phyloP scores from a whole-genome alignment of 2,329 filamentous ascomycete species.

The Paramyrothecium roridum region DNA sequence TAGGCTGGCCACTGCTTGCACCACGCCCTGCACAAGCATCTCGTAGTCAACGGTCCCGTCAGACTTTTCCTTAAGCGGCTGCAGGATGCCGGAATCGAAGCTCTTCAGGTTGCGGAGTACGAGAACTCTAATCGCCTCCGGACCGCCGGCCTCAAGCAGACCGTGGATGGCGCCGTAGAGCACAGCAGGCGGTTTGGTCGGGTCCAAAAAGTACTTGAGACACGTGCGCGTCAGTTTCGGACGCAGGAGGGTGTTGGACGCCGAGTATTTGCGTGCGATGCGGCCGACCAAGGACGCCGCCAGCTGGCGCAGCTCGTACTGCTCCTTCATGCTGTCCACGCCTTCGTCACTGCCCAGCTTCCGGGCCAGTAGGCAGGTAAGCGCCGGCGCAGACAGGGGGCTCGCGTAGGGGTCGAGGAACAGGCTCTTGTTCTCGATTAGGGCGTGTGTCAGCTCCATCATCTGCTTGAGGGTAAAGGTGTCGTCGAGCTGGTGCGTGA shows the following conservation, averaged over 20 bases:
- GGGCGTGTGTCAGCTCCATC: constrained; percentile 83
- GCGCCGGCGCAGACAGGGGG: constrained; percentile 75
- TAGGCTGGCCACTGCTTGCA: constrained; percentile 49
- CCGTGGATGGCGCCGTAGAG: constrained; percentile 88
- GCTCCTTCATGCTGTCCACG: constrained; percentile 50
- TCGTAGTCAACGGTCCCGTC: constrained; percentile 50
- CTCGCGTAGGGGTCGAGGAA: constrained; percentile 64
- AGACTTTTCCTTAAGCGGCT: constrained; percentile 49
- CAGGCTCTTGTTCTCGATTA: constrained; percentile 79
- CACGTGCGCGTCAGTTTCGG: constrained; percentile 90
- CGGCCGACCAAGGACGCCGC: constrained; percentile 77
- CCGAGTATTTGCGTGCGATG: constrained; percentile 77
- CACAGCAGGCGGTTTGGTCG: constrained; percentile 74
- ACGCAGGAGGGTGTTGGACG: constrained; percentile 77
- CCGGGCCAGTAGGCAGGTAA: constrained; percentile 82
- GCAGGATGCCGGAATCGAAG: constrained; percentile 51
- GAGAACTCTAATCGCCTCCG: constrained; percentile 54
- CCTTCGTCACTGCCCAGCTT: constrained; percentile 64
- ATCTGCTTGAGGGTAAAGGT: constrained; percentile 85
- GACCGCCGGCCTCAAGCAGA: constrained; percentile 71
- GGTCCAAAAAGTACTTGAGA: constrained; percentile 87
- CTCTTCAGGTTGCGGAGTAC: constrained; percentile 53
- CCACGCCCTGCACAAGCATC: constrained; percentile 52
- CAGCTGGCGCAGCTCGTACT: constrained; percentile 81
- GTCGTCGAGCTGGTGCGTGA: constrained; percentile 90